Conservation (phyloP, 1,284 basidiomycete genomes). For the Pisolithus thermaeus region DNA sequence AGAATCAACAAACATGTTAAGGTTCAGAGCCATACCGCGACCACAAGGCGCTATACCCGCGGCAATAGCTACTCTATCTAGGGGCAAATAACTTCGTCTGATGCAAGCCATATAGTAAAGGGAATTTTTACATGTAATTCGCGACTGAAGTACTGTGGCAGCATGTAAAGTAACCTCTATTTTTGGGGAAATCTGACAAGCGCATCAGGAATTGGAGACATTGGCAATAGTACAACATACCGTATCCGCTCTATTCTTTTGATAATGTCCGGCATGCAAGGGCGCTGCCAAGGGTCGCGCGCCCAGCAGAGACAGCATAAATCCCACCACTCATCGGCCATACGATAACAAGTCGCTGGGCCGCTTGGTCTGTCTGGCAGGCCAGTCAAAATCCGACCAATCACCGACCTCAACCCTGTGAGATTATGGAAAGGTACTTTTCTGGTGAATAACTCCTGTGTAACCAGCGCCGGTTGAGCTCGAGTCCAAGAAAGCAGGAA, state of each 20-base stretch:
- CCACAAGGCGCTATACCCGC: too few relatives aligned
- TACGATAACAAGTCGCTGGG: not conserved
- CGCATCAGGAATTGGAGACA: not conserved
- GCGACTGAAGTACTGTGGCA: too few relatives aligned
- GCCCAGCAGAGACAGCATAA: not conserved
- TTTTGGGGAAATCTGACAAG: not conserved
- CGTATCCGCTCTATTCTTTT: not conserved
- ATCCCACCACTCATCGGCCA: not conserved
- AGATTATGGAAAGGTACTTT: not conserved
- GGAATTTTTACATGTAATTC: too few relatives aligned
- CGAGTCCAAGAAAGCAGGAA: not conserved
- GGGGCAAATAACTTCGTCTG: too few relatives aligned
- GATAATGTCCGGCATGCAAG: not conserved
- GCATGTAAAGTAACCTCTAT: too few relatives aligned
- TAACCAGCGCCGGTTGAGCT: not conserved
- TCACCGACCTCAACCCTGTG: not conserved
- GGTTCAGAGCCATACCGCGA: too few relatives aligned
- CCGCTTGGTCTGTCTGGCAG: not conserved
- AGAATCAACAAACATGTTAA: too few relatives aligned
- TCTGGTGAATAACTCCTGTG: not conserved
- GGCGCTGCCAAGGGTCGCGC: not conserved
- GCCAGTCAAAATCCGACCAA: not conserved
- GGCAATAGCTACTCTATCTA: too few relatives aligned
- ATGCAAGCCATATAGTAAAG: too few relatives aligned
- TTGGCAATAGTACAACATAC: not conserved